Base-by-base conservation (phyloP, 371 early-diverging fungal species). In the Mycotypha africana region DNA sequence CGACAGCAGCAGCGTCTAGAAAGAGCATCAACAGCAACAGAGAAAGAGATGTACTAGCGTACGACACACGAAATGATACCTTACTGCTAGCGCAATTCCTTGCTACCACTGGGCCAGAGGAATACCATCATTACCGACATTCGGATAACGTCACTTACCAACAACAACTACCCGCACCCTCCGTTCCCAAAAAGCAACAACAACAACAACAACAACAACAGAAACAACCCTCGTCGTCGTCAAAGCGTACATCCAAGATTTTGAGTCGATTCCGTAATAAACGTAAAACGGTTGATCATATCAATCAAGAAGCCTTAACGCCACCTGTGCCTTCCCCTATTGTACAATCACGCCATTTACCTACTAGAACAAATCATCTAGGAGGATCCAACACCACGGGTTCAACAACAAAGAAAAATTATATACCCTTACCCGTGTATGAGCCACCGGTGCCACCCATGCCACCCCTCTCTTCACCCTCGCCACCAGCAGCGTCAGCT, bases 41-140 rank as follows among this genome's bases (percentile, higher is more conserved):
- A n/a, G n/a, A n/a, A 2, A 34, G 32, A 30, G 46, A 21, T 8
- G 38, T n/a, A 6, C 14, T 16, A 20, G 20, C 42, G 15, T 37
- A 37, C 6, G 38, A 42, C 31, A 34, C 43, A 11, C 17, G 42
- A 20, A 41, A 40, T 19, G 64, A 70, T 26, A 67, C 65, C 1
- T 44, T 62, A 22, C 35, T 56, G 8, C 21, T 70, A 12, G 71
- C 71, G 2, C 53, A 67, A 38, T 70, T 70, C 19, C 39, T 70
- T 16, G 51, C 65, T 0, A 52, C 56, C 1, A 70, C 71, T 1
- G 62, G 67, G 1, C 71, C 71, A 1, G 65, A 70, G 32, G 65
- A 70, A 24, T 61, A 56, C 35, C 33, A n/a, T n/a, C n/a, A n/a
- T n/a, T n/a, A n/a, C n/a, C n/a, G n/a, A n/a, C n/a, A n/a, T n/a